These are phyloP conservation scores for Phytophthora vignae DNA, from an alignment of 352 stramenopile genomes.

Conservation along the genomic window DNA sequence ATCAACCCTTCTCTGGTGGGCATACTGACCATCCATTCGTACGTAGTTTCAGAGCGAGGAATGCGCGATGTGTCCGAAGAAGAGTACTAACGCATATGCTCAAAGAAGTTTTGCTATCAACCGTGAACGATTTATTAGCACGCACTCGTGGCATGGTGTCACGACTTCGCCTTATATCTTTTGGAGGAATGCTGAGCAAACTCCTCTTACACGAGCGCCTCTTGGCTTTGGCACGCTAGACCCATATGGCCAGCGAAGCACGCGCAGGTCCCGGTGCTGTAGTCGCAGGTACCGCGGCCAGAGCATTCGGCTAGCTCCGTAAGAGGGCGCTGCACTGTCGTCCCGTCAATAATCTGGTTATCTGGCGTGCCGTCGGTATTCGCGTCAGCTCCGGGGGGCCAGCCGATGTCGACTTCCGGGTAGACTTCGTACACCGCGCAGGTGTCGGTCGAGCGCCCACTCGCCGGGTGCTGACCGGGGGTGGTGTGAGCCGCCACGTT, in stretches of 20 bases:
- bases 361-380: too few species aligned
- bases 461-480: conserved; percentile 49
- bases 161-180: too few species aligned
- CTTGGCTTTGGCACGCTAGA: conserved; percentile 72
- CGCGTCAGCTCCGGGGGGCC: too few species aligned
- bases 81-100: too few species aligned
- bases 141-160: too few species aligned
- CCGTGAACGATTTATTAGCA: too few species aligned
- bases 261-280: conserved; percentile 55
- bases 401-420: too few species aligned
- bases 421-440: background rate
- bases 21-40: too few species aligned
- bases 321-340: conserved; percentile 35
- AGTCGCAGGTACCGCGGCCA: conserved; percentile 68
- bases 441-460: background rate
- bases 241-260: conserved; percentile 83
- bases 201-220: too few species aligned
- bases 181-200: too few species aligned
- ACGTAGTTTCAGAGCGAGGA: conserved; percentile 40
- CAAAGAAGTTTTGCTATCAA: too few species aligned
- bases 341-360: too few species aligned
- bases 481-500: conserved; percentile 46
- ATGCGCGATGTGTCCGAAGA: conserved; percentile 31
- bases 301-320: conserved; percentile 69
- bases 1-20: background rate